These are phyloP conservation scores for Ogataea philodendri DNA, from an alignment of 805 yeast genomes.

Conservation along the genomic window DNA sequence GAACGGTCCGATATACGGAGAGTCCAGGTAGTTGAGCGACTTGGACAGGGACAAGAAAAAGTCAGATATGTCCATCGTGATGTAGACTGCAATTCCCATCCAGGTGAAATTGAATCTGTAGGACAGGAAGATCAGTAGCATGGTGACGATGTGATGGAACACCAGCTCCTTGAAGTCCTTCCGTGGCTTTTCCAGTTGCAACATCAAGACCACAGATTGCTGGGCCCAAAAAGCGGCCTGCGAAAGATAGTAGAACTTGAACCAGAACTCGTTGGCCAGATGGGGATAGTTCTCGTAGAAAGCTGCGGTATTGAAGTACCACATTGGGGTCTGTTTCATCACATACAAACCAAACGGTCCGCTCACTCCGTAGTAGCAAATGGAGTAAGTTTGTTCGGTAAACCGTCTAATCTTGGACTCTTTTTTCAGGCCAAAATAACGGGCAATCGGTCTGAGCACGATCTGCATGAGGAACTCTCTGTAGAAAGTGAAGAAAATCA, in stretches of 20 bases:
- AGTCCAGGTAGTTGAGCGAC: conserved; percentile 80
- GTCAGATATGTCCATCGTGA: conserved; percentile 96
- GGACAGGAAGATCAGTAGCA: conserved; percentile 79
- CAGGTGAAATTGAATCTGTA: conserved; percentile 95
- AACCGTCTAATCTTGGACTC: conserved; percentile 70
- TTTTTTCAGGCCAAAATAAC: conserved; percentile 45
- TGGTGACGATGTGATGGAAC: conserved; percentile 89
- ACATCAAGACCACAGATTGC: conserved; percentile 77
- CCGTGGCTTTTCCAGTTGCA: conserved; percentile 92
- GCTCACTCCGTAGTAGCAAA: conserved; percentile 72
- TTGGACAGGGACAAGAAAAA: conserved; percentile 82
- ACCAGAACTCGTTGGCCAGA: conserved; percentile 59
- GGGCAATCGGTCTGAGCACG: conserved; percentile 71
- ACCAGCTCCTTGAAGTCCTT: conserved; percentile 90
- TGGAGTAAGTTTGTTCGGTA: conserved; percentile 88
- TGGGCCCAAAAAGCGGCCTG: conserved; percentile 99
- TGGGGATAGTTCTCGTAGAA: conserved; percentile 87
- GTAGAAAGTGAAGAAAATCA: conserved; percentile 83
- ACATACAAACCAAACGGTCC: conserved; percentile 89
- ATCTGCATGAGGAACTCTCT: conserved; percentile 91
- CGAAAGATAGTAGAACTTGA: conserved; percentile 79
- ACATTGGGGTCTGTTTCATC: conserved; percentile 78
- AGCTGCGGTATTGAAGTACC: conserved; percentile 84
- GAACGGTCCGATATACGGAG: conserved; percentile 58
- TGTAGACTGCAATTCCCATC: conserved; percentile 87